These are phyloP conservation scores for Ophiocordyceps camponoti-leonardi DNA, from an alignment of 2,329 filamentous ascomycete species.

Conservation along the genomic window DNA sequence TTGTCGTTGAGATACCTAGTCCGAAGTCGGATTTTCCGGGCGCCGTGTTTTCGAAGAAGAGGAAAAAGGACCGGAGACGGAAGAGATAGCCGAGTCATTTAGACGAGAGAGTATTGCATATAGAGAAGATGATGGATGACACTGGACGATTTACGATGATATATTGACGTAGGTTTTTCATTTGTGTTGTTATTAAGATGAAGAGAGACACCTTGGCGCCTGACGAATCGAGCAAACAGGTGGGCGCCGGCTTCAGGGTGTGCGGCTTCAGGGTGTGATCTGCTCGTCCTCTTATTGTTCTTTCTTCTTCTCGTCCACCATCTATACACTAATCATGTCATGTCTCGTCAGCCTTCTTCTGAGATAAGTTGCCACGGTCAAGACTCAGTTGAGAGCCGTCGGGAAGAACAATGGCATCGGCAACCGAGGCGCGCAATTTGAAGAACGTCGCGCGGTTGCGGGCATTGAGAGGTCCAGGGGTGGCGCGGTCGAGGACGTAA, in stretches of 20 bases:
- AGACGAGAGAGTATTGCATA: background rate
- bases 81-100: background rate
- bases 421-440: conserved; percentile 20
- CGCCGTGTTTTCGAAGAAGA: background rate
- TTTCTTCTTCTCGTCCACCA: background rate
- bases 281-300: background rate
- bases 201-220: background rate
- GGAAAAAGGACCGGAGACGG: background rate
- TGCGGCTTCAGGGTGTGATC: conserved; percentile 13
- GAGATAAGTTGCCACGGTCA: conserved; percentile 20
- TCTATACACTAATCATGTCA: background rate
- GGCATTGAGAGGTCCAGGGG: conserved; percentile 19
- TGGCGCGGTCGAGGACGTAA: conserved; percentile 23
- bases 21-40: background rate
- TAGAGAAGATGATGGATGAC: background rate
- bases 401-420: conserved; percentile 29
- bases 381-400: conserved; percentile 19
- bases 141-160: background rate
- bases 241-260: conserved; percentile 5
- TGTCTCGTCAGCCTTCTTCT: conserved; percentile 17
- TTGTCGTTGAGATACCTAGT: background rate
- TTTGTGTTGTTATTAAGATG: background rate
- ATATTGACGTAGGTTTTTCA: background rate
- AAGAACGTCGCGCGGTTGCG: conserved; percentile 19
- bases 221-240: background rate